Conservation (phyloP, 1,139 yeast species). For the Scheffersomyces illinoinensis region DNA sequence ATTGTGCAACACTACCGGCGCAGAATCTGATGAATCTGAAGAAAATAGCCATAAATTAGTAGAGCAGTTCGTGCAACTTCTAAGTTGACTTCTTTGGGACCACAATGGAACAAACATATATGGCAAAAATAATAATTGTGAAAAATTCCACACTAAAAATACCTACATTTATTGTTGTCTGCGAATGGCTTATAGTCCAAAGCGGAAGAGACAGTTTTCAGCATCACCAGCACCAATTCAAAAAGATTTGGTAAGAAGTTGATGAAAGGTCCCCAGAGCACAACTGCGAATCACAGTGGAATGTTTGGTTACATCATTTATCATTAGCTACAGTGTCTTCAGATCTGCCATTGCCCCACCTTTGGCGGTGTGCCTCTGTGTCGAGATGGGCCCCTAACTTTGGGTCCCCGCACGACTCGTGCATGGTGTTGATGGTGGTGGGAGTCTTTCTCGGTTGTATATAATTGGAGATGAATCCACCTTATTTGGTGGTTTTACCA, state of each 20-base stretch:
- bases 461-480: background rate
- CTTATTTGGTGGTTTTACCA: background rate
- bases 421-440: background rate
- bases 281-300: background rate
- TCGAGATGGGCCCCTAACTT: background rate
- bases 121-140: background rate
- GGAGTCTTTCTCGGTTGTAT: background rate
- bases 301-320: background rate
- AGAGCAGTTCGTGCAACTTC: background rate
- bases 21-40: background rate
- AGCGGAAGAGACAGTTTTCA: background rate
- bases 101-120: background rate
- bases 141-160: background rate
- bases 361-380: background rate
- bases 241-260: no score
- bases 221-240: background rate
- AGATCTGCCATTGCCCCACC: background rate
- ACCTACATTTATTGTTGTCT: background rate
- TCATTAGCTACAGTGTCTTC: background rate
- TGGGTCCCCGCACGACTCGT: background rate
- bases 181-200: background rate
- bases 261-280: background rate
- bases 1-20: background rate
- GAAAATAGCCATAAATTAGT: background rate
- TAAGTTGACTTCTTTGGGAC: background rate